Evolutionary conservation across 2,329 filamentous ascomycete species (phyloP).

Genomic region (Neopestalotiopsis clavispora): DNA sequence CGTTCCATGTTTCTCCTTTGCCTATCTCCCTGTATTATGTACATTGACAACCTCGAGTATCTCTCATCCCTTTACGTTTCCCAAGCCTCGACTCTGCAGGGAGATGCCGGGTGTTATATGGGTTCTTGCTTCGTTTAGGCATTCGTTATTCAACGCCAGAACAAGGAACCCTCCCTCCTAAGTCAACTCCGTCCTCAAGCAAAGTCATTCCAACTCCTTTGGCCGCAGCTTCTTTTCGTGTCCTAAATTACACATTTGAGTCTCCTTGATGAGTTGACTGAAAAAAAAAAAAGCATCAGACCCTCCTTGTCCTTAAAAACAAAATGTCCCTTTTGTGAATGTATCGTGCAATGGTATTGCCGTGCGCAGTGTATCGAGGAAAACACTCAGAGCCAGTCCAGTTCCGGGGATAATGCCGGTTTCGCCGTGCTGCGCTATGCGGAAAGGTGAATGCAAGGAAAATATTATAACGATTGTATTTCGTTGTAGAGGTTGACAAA

Average conservation of each 20-base stretch:
- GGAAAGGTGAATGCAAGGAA: conserved; percentile 23
- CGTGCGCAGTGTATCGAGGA: neutral
- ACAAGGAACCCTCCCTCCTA: neutral
- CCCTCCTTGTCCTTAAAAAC: conserved; percentile 19
- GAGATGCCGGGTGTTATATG: neutral
- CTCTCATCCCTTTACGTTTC: neutral
- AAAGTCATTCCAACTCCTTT: conserved; percentile 15
- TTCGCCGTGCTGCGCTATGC: conserved; percentile 31
- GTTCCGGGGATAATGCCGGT: conserved; percentile 32
- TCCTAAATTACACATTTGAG: conserved; percentile 29
- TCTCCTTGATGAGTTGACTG: conserved; percentile 19
- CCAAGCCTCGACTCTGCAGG: neutral
- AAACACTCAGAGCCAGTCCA: conserved; percentile 13
- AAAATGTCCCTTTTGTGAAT: conserved; percentile 1
- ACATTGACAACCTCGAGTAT: neutral
- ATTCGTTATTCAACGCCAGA: conserved; percentile 7
- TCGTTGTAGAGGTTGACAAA: conserved; percentile 3
- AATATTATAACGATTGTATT: conserved; percentile 15
- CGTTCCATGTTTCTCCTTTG: neutral
- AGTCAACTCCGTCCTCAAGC: neutral
- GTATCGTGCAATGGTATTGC: conserved; percentile 7
- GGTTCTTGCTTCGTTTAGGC: neutral
- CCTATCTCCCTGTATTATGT: conserved; percentile 2
- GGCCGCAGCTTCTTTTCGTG: conserved; percentile 7
- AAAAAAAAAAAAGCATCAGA: conserved; percentile 18